A percentile compares a stretch with the other conserved stretches of the same genome.
phyloP scores from a whole-genome alignment of 768 basidiomycete species.

The Suillus sp. region DNA sequence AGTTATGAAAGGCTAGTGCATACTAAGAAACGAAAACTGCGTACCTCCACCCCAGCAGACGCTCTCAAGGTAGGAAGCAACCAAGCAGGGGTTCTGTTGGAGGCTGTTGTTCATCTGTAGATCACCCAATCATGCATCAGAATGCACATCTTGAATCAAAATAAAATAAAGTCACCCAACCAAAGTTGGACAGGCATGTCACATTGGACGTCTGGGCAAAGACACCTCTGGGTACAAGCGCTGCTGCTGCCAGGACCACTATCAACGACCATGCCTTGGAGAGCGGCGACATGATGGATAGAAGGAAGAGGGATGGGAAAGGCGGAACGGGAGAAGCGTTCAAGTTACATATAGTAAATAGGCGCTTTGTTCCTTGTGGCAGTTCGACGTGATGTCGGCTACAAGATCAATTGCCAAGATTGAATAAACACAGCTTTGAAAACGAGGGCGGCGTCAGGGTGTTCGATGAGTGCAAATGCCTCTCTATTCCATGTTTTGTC shows the following conservation, averaged over 20 bases:
- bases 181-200: constrained; percentile 23
- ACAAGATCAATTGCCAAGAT: background rate
- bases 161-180: constrained; percentile 28
- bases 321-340: background rate
- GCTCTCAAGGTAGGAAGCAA: constrained; percentile 46
- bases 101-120: constrained; percentile 43
- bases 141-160: constrained; percentile 1
- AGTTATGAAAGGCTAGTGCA: constrained; percentile 14
- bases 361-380: constrained; percentile 18
- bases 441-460: background rate
- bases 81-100: constrained; percentile 47
- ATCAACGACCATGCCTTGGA: constrained; percentile 19
- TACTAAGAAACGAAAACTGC: constrained; percentile 21
- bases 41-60: constrained; percentile 45
- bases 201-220: constrained; percentile 28
- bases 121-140: constrained; percentile 2
- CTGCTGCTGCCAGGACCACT: constrained; percentile 19
- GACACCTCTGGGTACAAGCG: constrained; percentile 22
- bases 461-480: background rate
- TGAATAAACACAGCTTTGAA: background rate
- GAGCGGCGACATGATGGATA: constrained; percentile 17
- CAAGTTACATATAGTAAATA: background rate
- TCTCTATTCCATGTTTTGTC: background rate
- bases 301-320: constrained; percentile 6
- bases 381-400: constrained; percentile 9